Percentiles rank a stretch among this genome's conserved stretches.
phyloP scores from a whole-genome alignment of 768 basidiomycete species.

The Hebeloma cylindrosporum region DNA sequence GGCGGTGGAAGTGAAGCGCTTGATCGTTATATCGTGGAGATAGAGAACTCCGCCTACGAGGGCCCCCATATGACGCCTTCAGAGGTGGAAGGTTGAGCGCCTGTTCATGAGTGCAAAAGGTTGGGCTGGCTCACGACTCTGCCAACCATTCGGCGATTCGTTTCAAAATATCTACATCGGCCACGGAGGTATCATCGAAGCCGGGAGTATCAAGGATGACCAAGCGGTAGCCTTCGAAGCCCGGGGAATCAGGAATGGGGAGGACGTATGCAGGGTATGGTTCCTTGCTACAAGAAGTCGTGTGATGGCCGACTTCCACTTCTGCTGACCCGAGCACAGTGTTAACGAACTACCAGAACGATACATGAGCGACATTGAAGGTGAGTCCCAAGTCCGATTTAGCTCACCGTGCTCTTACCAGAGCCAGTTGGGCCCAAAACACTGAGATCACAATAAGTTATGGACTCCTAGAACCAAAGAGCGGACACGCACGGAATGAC shows the following conservation, averaged over 20 bases:
- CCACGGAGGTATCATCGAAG: slow-evolving; percentile 19
- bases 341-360: slow-evolving; percentile 22
- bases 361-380: neutral
- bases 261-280: neutral
- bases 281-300: slow-evolving; percentile 13
- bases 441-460: slow-evolving; percentile 2
- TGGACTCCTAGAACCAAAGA: neutral
- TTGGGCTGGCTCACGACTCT: slow-evolving; percentile 6
- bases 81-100: neutral
- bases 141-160: slow-evolving; percentile 21
- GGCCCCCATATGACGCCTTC: neutral
- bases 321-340: slow-evolving; percentile 2
- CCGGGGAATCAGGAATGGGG: slow-evolving; percentile 1
- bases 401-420: slow-evolving; percentile 22
- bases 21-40: slow-evolving; percentile 22
- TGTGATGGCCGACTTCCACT: slow-evolving; percentile 14
- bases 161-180: slow-evolving; percentile 19
- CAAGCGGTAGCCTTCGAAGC: slow-evolving; percentile 3
- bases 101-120: neutral
- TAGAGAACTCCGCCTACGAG: slow-evolving; percentile 22
- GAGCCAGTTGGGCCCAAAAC: slow-evolving; percentile 21
- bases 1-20: slow-evolving; percentile 12
- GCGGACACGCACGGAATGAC: slow-evolving; percentile 14
- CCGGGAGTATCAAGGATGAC: slow-evolving; percentile 24
- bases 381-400: neutral